Base-by-base conservation (phyloP, 768 basidiomycete genomes). In the Kwoniella dejecticola region DNA sequence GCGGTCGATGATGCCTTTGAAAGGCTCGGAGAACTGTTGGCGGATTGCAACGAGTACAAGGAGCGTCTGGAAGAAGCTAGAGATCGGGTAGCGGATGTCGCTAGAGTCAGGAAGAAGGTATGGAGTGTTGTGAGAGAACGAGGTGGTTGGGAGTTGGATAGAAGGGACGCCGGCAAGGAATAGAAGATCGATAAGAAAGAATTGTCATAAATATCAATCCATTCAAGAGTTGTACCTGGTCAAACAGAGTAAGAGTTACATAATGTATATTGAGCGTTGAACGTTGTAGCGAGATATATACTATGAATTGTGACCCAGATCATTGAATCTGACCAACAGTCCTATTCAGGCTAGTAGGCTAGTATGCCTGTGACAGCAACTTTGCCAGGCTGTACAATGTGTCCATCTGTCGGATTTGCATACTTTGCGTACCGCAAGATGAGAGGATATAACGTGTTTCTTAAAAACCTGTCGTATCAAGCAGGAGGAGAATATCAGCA, bases 11-110 rank as follows among this genome's bases (percentile, higher is more conserved):
- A 75, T 41, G 74, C 77, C 12, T 36, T 79, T 3, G 77, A 79
- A 40, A 56, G 74, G 44, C 68, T 79, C 26, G 63, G 69, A 27
- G 78, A 79, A 60, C 64, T 80, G 38, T 57, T 77, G 41, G 69
- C 76, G 23, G 79, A 80, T 57, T 79, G 77, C 52, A 67, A 70
- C 13, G 79, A 80, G 61, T 80, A 79, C 63, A 77, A 78, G 55
- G 70, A 72, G 36, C 59, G 79, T 15, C 59, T 80, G 40, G 77
- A 78, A 55, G 79, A 80, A 61, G 75, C 77, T 23, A 60, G 78
- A 42, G 71, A 75, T 54, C 48, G 79, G 31, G 64, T 80, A 0
- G 78, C 79, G 29, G 75, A 79, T 55, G 71, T 80, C 2, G 75
- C 75, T 5, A 60, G 79, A 27, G 73, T 69, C 1, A 69, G 78